Conservation (phyloP, 225 moss, liverwort and hornwort species). For the Polytrichum formosum region DNA sequence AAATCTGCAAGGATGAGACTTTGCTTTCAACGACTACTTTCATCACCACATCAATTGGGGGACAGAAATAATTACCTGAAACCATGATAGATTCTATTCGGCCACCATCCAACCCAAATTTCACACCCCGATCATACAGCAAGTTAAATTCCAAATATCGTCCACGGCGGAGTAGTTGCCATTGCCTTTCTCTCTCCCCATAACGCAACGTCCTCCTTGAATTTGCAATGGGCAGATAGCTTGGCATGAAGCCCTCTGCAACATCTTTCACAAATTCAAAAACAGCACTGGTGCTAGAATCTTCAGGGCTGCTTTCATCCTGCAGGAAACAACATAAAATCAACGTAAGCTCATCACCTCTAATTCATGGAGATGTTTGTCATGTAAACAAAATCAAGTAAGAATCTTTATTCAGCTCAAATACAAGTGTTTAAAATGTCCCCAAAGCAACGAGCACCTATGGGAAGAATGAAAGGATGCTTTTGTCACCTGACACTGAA, state of each 20-base stretch:
- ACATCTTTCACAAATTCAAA: constrained; percentile 74
- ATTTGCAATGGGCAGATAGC: constrained; percentile 71
- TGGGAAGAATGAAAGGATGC: too few species aligned
- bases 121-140: constrained; percentile 88
- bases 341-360: background rate
- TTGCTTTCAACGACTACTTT: too few species aligned
- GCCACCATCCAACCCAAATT: constrained; percentile 83
- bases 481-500: constrained; percentile 11
- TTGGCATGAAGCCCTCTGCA: constrained; percentile 88
- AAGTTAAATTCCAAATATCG: constrained; percentile 89
- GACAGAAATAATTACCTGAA: constrained; percentile 43
- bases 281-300: constrained; percentile 31
- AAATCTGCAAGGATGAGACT: too few species aligned
- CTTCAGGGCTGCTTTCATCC: background rate
- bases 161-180: constrained; percentile 83
- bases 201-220: constrained; percentile 39
- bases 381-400: too few species aligned
- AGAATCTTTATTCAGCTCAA: too few species aligned
- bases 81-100: constrained; percentile 96
- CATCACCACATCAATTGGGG: background rate
- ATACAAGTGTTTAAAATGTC: too few species aligned
- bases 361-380: too few species aligned
- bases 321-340: constrained; percentile 6
- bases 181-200: constrained; percentile 66
- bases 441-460: too few species aligned